These are phyloP conservation scores for Capillidium rhysosporum DNA, from an alignment of 371 early-diverging fungal species.

Conservation along the genomic window DNA sequence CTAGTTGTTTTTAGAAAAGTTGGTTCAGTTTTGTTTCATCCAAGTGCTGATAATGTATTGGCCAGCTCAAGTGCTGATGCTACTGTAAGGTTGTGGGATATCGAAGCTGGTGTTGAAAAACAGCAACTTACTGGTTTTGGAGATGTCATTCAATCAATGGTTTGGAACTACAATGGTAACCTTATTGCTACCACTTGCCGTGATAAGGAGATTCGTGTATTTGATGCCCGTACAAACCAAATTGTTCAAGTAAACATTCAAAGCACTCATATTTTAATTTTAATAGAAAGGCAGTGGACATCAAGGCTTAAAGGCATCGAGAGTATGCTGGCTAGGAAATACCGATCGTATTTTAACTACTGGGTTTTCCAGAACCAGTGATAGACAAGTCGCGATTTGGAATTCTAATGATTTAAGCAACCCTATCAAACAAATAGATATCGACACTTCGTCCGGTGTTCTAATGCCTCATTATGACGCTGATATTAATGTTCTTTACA, in stretches of 20 bases:
- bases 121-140: constrained; percentile 76
- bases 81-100: constrained; percentile 93
- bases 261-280: too few relatives aligned
- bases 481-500: constrained; percentile 73
- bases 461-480: constrained; percentile 90
- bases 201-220: constrained; percentile 85
- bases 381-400: constrained; percentile 86
- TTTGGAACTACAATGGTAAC: constrained; percentile 77
- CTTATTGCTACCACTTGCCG: constrained; percentile 82
- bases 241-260: constrained; percentile 31
- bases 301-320: constrained; percentile 88
- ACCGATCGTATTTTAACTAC: constrained; percentile 68
- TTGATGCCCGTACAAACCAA: constrained; percentile 75
- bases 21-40: constrained; percentile 92
- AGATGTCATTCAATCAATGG: constrained; percentile 78
- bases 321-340: constrained; percentile 82
- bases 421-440: constrained; percentile 52
- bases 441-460: constrained; percentile 89
- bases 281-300: constrained; percentile 54
- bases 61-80: constrained; percentile 78
- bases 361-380: constrained; percentile 80
- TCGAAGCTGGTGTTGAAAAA: constrained; percentile 70
- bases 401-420: constrained; percentile 45
- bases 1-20: constrained; percentile 47
- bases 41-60: constrained; percentile 82